phyloP scores from a whole-genome alignment of 768 basidiomycete genomes.

The Termitomyces sp. region DNA sequence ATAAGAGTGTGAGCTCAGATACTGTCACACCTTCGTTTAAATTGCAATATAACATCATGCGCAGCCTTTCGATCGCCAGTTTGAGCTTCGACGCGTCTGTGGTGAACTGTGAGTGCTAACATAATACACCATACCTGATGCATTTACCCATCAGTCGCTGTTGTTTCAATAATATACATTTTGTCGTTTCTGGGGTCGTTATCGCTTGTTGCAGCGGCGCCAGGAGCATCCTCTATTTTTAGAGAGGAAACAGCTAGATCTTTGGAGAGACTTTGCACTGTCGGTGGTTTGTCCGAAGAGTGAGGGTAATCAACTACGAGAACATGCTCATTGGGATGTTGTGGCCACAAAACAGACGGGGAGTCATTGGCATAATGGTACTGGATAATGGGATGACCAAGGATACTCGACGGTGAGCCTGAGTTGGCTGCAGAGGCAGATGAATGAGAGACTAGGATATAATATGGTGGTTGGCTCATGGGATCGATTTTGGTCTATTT shows the following conservation, averaged over 20 bases:
- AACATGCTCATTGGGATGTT: conserved; percentile 62
- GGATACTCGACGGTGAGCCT: conserved; percentile 37
- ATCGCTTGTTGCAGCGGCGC: conserved; percentile 50
- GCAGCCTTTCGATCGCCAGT: conserved; percentile 43
- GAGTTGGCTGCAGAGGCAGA: conserved; percentile 33
- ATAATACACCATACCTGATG: neutral
- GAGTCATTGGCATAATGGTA: conserved; percentile 83
- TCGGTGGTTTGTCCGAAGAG: conserved; percentile 31
- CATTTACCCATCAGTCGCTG: conserved; percentile 40
- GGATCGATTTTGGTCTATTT: conserved; percentile 7
- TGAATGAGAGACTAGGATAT: conserved; percentile 64
- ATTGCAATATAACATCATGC: conserved; percentile 51
- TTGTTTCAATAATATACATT: conserved; percentile 78
- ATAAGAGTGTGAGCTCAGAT: neutral
- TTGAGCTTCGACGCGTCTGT: conserved; percentile 22
- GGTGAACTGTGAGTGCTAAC: neutral
- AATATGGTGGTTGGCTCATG: conserved; percentile 50
- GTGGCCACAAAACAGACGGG: conserved; percentile 60
- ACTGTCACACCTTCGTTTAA: conserved; percentile 57
- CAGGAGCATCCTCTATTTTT: conserved; percentile 71
- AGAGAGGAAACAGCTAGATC: conserved; percentile 50
- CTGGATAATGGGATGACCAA: conserved; percentile 70
- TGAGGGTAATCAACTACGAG: conserved; percentile 71
- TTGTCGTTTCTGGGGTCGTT: conserved; percentile 49
- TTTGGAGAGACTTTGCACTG: conserved; percentile 48